phyloP scores from a whole-genome alignment of 2,329 filamentous ascomycete genomes.

The Paecilomyces dactylethromorphus region DNA sequence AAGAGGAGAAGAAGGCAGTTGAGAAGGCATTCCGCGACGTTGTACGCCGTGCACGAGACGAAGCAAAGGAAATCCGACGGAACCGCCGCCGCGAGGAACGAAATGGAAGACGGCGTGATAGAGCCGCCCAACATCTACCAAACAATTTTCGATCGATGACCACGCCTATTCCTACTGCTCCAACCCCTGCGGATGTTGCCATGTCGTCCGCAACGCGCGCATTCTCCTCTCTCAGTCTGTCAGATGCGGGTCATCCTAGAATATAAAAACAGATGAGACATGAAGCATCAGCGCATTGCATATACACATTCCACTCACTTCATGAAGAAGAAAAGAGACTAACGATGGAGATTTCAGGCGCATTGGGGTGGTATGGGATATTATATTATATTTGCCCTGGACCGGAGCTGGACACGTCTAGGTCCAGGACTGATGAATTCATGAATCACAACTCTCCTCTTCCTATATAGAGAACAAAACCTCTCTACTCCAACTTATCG shows the following conservation, averaged over 20 bases:
- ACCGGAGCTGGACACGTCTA: too few relatives aligned
- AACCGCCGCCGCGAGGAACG: slow-evolving; percentile 16
- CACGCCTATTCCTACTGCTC: neutral
- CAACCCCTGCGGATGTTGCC: neutral
- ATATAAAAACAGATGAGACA: neutral
- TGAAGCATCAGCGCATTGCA: neutral
- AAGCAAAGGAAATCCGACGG: slow-evolving; percentile 30
- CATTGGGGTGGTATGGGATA: too few relatives aligned
- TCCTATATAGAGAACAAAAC: neutral
- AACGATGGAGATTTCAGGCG: too few relatives aligned
- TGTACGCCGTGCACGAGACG: slow-evolving; percentile 27
- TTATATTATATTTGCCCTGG: too few relatives aligned
- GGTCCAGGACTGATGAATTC: neutral
- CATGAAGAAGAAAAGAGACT: too few relatives aligned
- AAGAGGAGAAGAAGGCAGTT: slow-evolving; percentile 30
- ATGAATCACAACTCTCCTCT: neutral
- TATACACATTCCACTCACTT: too few relatives aligned
- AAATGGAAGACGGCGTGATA: slow-evolving; percentile 11
- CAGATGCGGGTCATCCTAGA: neutral
- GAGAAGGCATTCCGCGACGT: slow-evolving; percentile 31
- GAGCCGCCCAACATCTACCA: neutral
- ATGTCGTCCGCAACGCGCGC: neutral
- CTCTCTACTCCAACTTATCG: neutral
- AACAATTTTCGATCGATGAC: neutral
- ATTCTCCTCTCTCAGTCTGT: neutral